These are phyloP conservation scores for Rhizophora mangle DNA, from an alignment of 345 rosid genomes.

Conservation along the genomic window DNA sequence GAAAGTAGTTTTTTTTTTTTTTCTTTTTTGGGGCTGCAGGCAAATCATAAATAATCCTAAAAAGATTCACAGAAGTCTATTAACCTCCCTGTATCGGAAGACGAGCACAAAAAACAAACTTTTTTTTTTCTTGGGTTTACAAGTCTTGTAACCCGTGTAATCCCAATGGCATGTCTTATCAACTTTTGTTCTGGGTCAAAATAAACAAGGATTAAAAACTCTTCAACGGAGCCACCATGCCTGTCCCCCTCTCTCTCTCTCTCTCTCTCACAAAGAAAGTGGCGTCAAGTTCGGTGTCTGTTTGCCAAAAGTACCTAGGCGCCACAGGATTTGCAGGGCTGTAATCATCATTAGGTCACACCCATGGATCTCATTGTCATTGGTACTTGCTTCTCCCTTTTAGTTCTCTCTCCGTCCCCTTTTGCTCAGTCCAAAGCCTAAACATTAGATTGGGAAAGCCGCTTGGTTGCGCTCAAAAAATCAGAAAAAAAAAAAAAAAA, in stretches of 20 bases:
- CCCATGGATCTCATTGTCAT: constrained; percentile 14
- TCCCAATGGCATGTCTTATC: constrained; percentile 59
- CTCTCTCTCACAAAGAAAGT: constrained; percentile 5
- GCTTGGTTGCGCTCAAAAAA: too few species aligned
- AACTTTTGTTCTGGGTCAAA: constrained; percentile 30
- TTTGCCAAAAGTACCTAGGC: neutral
- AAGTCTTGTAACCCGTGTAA: constrained; percentile 28
- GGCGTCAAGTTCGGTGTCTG: constrained; percentile 14
- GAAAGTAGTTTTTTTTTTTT: too few species aligned
- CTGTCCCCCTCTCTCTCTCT: constrained; percentile 12
- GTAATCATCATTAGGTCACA: constrained; percentile 8
- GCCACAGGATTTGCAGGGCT: constrained; percentile 9
- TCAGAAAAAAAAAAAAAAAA: too few species aligned
- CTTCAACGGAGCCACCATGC: constrained; percentile 23
- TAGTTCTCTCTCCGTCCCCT: neutral
- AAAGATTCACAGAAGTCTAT: too few species aligned
- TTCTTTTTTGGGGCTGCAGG: too few species aligned
- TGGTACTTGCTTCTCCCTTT: constrained; percentile 7
- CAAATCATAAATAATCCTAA: too few species aligned
- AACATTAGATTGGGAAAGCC: too few species aligned
- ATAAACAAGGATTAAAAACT: constrained; percentile 19
- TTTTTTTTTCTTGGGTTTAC: constrained; percentile 8
- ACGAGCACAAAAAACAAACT: constrained; percentile 12
- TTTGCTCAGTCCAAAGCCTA: neutral
- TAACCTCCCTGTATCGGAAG: constrained; percentile 16